Percentiles rank a stretch among this genome's conserved stretches.
These are phyloP conservation scores for Podospora comata DNA, from an alignment of 495 filamentous ascomycete species.

Conservation along the genomic window DNA sequence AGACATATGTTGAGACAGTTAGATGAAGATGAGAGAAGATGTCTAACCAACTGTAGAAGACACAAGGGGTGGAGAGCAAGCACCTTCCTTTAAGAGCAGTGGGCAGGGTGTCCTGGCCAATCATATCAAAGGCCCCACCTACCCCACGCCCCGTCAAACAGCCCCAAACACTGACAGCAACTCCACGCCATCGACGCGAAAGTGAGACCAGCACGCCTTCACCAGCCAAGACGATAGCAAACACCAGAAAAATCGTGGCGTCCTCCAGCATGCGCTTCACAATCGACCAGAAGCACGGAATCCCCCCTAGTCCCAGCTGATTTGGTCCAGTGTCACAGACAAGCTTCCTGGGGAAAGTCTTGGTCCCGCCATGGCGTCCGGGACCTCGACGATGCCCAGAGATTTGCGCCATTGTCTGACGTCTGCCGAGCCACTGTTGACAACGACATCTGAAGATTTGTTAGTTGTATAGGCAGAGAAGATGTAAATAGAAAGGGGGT, in stretches of 20 bases:
- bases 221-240: background rate
- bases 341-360: slow-evolving; percentile 22
- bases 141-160: background rate
- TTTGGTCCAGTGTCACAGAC: slow-evolving; percentile 14
- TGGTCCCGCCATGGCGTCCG: slow-evolving; percentile 19
- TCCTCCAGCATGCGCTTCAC: slow-evolving; percentile 8
- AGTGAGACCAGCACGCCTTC: background rate
- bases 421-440: slow-evolving; percentile 19
- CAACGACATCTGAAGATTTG: slow-evolving; percentile 7
- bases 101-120: background rate
- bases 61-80: too few relatives aligned
- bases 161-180: background rate
- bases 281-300: slow-evolving; percentile 8
- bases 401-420: slow-evolving; percentile 13
- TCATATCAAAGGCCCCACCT: background rate
- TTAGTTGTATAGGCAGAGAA: slow-evolving; percentile 1
- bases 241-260: background rate
- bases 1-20: background rate
- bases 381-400: slow-evolving; percentile 24
- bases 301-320: background rate
- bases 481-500: slow-evolving; percentile 7
- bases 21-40: background rate
- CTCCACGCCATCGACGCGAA: background rate
- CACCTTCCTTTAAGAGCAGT: background rate
- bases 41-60: background rate